Conservation (phyloP, 1,139 yeast genomes). For the Diutina mesorugosa region DNA sequence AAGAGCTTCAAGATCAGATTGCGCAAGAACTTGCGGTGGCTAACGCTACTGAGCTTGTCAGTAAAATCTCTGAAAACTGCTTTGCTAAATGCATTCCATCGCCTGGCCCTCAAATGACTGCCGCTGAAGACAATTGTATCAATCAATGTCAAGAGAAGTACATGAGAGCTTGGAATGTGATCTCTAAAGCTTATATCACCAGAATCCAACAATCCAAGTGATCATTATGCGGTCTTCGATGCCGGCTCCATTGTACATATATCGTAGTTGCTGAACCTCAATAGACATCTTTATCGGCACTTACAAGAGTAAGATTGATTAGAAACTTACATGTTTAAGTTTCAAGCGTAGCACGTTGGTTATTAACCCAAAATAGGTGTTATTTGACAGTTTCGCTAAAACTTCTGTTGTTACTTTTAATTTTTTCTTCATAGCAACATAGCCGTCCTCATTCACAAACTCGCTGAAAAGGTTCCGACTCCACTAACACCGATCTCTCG, state of each 20-base stretch:
- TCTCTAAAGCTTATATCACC: conserved; percentile 62
- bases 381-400: no score
- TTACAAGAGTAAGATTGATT: no score
- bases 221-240: not conserved
- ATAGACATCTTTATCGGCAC: not conserved
- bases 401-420: no score
- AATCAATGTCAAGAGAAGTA: conserved; percentile 74
- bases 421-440: no score
- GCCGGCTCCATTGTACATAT: not conserved
- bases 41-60: conserved; percentile 78
- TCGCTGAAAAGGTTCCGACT: no score
- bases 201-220: conserved; percentile 40
- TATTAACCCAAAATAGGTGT: no score
- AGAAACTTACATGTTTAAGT: no score
- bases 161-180: conserved; percentile 82
- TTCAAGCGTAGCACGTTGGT: no score
- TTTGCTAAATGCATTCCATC: conserved; percentile 59
- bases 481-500: no score
- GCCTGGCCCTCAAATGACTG: conserved; percentile 32
- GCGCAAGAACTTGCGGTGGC: conserved; percentile 79
- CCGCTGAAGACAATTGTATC: conserved; percentile 37
- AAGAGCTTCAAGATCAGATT: conserved; percentile 58
- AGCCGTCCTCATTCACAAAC: no score
- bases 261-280: not conserved
- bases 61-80: conserved; percentile 81